These are phyloP conservation scores for Xanthoconium stramineum DNA, from an alignment of 768 basidiomycete genomes.

Conservation along the genomic window DNA sequence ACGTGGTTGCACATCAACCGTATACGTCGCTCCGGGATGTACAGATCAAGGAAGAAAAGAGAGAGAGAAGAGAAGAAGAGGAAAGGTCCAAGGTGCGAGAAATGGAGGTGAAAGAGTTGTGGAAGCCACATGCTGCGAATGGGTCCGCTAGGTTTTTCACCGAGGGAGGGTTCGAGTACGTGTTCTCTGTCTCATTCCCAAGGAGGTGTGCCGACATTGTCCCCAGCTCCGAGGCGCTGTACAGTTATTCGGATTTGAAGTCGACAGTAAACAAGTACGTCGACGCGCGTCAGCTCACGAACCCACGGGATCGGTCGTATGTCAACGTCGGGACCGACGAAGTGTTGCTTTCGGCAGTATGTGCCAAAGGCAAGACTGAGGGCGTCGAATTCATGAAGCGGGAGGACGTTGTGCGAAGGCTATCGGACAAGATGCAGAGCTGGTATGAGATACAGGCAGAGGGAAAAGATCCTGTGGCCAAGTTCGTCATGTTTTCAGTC, in stretches of 20 bases:
- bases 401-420: constrained; percentile 54
- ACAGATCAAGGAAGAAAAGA: constrained; percentile 61
- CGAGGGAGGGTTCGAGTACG: constrained; percentile 60
- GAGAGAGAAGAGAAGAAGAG: constrained; percentile 50
- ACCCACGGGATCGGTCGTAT: constrained; percentile 62
- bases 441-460: constrained; percentile 66
- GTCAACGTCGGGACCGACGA: constrained; percentile 57
- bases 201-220: neutral
- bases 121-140: constrained; percentile 62
- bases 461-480: constrained; percentile 54
- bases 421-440: constrained; percentile 67
- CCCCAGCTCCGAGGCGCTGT: constrained; percentile 50
- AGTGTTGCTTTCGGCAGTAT: constrained; percentile 36
- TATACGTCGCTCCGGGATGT: constrained; percentile 65
- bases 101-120: constrained; percentile 63
- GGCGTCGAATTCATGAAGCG: constrained; percentile 58
- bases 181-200: constrained; percentile 6
- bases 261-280: constrained; percentile 63
- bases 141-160: constrained; percentile 58
- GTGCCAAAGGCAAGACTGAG: constrained; percentile 32
- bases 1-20: constrained; percentile 46
- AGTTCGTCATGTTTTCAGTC: constrained; percentile 41
- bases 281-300: constrained; percentile 55
- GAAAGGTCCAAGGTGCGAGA: constrained; percentile 45
- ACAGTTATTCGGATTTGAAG: constrained; percentile 55